A percentile compares a stretch with the other conserved stretches of the same genome.
These are phyloP conservation scores for Medakamo hakoo DNA, from an alignment of 139 green algal genomes.

Conservation along the genomic window DNA sequence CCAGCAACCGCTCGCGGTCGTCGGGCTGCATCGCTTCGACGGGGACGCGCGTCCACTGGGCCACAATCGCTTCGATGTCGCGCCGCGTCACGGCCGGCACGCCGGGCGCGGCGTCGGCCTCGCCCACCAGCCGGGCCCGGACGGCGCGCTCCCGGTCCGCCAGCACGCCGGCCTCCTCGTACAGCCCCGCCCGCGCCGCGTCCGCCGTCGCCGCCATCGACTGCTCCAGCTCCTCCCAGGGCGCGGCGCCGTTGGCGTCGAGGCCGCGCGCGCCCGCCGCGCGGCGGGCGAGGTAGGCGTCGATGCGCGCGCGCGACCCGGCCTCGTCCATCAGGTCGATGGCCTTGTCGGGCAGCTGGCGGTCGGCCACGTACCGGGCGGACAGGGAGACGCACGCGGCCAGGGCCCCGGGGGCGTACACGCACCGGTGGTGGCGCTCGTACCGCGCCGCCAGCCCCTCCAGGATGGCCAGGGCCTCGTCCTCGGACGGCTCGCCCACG, in stretches of 20 bases:
- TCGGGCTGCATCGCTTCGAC: slow-evolving; percentile 38
- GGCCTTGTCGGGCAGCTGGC: slow-evolving; percentile 90
- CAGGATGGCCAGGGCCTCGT: slow-evolving; percentile 65
- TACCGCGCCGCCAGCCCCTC: slow-evolving; percentile 39
- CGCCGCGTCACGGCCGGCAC: slow-evolving; percentile 48
- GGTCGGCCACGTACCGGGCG: slow-evolving; percentile 60
- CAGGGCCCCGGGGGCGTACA: slow-evolving; percentile 36
- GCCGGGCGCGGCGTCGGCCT: background rate
- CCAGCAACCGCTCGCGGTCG: slow-evolving; percentile 33
- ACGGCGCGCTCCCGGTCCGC: slow-evolving; percentile 40
- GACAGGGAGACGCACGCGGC: slow-evolving; percentile 36
- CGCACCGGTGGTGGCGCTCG: slow-evolving; percentile 68
- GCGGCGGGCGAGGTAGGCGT: slow-evolving; percentile 35
- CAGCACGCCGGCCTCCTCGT: slow-evolving; percentile 74
- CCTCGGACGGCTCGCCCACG: slow-evolving; percentile 54
- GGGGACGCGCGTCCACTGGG: slow-evolving; percentile 48
- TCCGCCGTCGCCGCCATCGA: slow-evolving; percentile 66
- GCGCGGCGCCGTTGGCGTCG: background rate
- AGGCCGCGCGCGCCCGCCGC: background rate
- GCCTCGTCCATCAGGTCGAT: slow-evolving; percentile 98
- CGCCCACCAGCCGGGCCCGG: slow-evolving; percentile 12
- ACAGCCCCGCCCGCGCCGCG: slow-evolving; percentile 33
- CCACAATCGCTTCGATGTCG: slow-evolving; percentile 78
- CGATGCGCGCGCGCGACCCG: slow-evolving; percentile 68
- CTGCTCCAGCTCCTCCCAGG: slow-evolving; percentile 25